phyloP scores from a whole-genome alignment of 352 stramenopile species.

The Phytopythium montanum region DNA sequence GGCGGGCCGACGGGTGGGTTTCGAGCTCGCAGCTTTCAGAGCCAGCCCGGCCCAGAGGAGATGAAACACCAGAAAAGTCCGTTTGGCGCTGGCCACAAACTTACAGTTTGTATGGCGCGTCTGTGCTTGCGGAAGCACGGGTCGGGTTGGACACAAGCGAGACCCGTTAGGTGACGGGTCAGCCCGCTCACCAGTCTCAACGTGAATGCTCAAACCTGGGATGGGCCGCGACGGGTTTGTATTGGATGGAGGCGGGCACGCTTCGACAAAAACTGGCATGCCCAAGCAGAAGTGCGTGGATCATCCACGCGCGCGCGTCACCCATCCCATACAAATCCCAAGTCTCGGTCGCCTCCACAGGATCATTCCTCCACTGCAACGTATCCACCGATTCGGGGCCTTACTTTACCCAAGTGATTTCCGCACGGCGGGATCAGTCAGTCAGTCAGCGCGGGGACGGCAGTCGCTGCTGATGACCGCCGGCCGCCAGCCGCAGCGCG shows the following conservation, averaged over 20 bases:
- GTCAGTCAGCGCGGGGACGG: constrained; percentile 7
- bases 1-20: constrained; percentile 4
- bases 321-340: neutral
- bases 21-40: neutral
- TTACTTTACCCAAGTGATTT: neutral
- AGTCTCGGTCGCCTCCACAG: neutral
- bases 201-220: neutral
- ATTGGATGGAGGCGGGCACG: neutral
- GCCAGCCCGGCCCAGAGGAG: neutral
- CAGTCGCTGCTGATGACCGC: constrained; percentile 16
- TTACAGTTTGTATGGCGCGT: neutral
- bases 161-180: no score
- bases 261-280: neutral
- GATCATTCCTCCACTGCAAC: neutral
- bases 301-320: constrained; percentile 1
- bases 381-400: no score
- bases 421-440: no score
- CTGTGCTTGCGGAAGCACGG: neutral
- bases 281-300: constrained; percentile 17
- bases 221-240: neutral
- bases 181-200: neutral
- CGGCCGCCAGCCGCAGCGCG: constrained; percentile 25
- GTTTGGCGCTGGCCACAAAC: neutral
- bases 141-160: neutral
- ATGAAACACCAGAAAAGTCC: neutral